phyloP scores from a whole-genome alignment of 768 basidiomycete species.

The Tremella yokohamensis region DNA sequence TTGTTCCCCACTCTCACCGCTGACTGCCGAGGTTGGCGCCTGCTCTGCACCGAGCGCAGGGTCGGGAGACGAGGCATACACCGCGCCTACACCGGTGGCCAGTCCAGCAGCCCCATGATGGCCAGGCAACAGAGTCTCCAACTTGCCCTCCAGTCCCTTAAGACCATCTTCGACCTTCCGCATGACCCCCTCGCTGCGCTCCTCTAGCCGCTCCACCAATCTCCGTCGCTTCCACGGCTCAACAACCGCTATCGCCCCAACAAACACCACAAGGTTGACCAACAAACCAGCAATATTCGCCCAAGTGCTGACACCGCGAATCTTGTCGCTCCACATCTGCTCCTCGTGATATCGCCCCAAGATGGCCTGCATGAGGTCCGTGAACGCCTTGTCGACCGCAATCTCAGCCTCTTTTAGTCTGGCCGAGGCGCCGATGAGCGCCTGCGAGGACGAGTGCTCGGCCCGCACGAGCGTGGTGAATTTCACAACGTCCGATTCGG shows the following conservation, averaged over 20 bases:
- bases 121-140: background rate
- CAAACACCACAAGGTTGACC: slow-evolving; percentile 84
- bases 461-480: slow-evolving; percentile 87
- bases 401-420: slow-evolving; percentile 68
- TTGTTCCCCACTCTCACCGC: no score
- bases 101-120: no score
- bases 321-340: slow-evolving; percentile 98
- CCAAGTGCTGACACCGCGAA: slow-evolving; percentile 90
- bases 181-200: slow-evolving; percentile 62
- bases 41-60: no score
- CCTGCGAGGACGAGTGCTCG: slow-evolving; percentile 82
- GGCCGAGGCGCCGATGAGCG: slow-evolving; percentile 67
- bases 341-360: slow-evolving; percentile 90
- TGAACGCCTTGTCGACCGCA: slow-evolving; percentile 77
- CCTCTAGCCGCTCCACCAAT: slow-evolving; percentile 84
- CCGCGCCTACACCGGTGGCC: no score
- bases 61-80: no score
- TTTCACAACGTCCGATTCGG: slow-evolving; percentile 74
- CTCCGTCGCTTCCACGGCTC: slow-evolving; percentile 93
- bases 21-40: no score
- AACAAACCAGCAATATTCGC: slow-evolving; percentile 79
- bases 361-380: slow-evolving; percentile 79
- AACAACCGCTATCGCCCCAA: slow-evolving; percentile 81
- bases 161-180: slow-evolving; percentile 55
- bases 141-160: background rate